A percentile compares a stretch with the other conserved stretches of the same genome.
These are phyloP conservation scores for Prunus mume DNA, from an alignment of 306 rosid species.

Conservation along the genomic window DNA sequence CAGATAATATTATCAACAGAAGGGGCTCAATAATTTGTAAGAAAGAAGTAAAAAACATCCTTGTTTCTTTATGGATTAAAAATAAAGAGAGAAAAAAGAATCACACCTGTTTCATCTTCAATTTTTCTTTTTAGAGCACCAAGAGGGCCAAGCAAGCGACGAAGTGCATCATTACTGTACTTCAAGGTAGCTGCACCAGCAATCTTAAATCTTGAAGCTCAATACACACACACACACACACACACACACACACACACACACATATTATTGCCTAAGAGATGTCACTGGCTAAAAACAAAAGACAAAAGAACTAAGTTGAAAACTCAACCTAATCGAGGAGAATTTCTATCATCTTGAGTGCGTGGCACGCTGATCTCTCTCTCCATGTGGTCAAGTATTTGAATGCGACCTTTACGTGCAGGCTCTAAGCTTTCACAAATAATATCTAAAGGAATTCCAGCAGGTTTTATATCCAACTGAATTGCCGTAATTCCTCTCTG, in stretches of 20 bases:
- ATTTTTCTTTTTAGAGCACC: constrained; percentile 74
- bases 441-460: constrained; percentile 93
- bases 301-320: background rate
- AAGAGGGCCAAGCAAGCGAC: constrained; percentile 88
- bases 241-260: no score
- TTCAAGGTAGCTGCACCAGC: constrained; percentile 71
- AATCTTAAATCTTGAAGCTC: constrained; percentile 27
- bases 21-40: background rate
- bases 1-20: background rate
- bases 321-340: constrained; percentile 73
- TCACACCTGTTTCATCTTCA: constrained; percentile 86
- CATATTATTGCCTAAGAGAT: constrained; percentile 8
- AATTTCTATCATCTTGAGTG: constrained; percentile 42
- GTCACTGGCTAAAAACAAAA: constrained; percentile 11
- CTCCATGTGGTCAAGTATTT: constrained; percentile 89
- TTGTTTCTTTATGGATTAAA: background rate
- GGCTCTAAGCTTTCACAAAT: constrained; percentile 80
- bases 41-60: background rate
- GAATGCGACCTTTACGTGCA: constrained; percentile 87
- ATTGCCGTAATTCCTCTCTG: constrained; percentile 80
- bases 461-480: constrained; percentile 96
- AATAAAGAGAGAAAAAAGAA: background rate
- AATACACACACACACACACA: background rate
- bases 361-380: constrained; percentile 70
- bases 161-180: constrained; percentile 76